Evolutionary conservation across 83 land plant genomes (phyloP).

Genomic region (Larix sibirica): DNA sequence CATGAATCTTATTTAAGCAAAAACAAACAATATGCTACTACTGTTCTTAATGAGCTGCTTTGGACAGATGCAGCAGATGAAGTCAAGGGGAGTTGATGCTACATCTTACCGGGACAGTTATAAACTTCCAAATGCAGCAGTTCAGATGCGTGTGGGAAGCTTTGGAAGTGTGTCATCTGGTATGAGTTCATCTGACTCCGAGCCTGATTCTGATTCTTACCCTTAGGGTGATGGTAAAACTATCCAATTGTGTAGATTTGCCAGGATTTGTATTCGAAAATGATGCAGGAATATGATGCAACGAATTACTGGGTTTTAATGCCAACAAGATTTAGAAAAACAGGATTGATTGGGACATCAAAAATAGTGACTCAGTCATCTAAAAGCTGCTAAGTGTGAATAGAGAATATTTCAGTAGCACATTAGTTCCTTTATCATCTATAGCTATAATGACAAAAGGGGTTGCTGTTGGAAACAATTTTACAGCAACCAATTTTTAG

Average conservation of each 20-base stretch:
- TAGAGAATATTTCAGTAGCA: conserved; percentile 10
- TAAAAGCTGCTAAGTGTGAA: conserved; percentile 12
- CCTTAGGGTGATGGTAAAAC: not conserved
- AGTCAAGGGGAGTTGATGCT: conserved; percentile 2
- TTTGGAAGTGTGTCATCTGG: conserved; percentile 7
- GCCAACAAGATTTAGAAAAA: not conserved
- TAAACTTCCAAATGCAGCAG: conserved; percentile 6
- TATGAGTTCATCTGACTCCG: conserved; percentile 1
- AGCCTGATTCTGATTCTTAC: conserved; percentile 15
- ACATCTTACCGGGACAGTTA: not conserved
- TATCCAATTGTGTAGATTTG: not conserved
- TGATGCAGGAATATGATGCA: not conserved
- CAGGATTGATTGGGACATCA: conserved; percentile 12
- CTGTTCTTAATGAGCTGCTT: not conserved
- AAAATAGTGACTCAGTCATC: conserved; percentile 8
- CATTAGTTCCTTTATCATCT: not conserved
- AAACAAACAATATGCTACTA: not conserved
- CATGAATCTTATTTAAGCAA: too few relatives aligned
- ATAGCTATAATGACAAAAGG: not conserved
- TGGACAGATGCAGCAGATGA: conserved; percentile 4
- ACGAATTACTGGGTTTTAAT: not conserved
- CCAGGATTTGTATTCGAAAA: conserved; percentile 8
- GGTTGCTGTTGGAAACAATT: conserved; percentile 12
- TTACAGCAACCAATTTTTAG: conserved; percentile 15
- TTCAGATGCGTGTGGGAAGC: not conserved